Evolutionary conservation across 169 alveolate genomes (phyloP), one percentile per base, ranked within the genome.

Genomic region (Plasmodium gallinaceum): DNA sequence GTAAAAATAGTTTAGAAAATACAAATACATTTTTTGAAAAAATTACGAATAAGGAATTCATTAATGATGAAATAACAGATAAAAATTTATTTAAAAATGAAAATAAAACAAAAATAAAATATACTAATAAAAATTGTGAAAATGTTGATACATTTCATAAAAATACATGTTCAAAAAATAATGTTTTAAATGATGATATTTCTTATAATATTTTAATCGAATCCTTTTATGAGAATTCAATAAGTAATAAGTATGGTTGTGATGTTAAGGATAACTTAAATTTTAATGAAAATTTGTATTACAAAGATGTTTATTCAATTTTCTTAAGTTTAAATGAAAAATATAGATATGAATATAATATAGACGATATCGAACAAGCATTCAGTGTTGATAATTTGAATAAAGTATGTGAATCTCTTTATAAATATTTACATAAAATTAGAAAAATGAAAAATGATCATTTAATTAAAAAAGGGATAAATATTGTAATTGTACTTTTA

Each of bases 321-420:
- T 32, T 32, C 39, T 32, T 32, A 32, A 32, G 4, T 32, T 32
- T 32, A 32, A 32, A 32, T 4, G 39, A 32, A 32, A 54, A 54
- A 54, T 54, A n/a, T 1, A 48, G 0, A 18, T 14, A 52, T 64
- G 61, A 65, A 46, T 78, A 78, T 58, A 65, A 45, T 22, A 32
- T 78, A 2, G 89, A 78, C 3, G 89, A 78, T 37, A 48, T 78
- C 8, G 60, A 78, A 5, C 89, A 78, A 6, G 89, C 89, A 2
- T 37, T 78, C 18, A 69, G 20, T 51, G 5, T 46, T 58, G 89
- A 65, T 5, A 78, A 78, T 51, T 57, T 78, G 14, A 78, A 65
- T 7, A 64, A 69, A 65, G 89, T 78, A 22, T 78, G 89, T 22
- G 89, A 26, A 37, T 18, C 32, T 0, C 3, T 78, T n/a, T 78